Base-by-base conservation (phyloP, 129 eudicot species). In the Escallonia herrerae region DNA sequence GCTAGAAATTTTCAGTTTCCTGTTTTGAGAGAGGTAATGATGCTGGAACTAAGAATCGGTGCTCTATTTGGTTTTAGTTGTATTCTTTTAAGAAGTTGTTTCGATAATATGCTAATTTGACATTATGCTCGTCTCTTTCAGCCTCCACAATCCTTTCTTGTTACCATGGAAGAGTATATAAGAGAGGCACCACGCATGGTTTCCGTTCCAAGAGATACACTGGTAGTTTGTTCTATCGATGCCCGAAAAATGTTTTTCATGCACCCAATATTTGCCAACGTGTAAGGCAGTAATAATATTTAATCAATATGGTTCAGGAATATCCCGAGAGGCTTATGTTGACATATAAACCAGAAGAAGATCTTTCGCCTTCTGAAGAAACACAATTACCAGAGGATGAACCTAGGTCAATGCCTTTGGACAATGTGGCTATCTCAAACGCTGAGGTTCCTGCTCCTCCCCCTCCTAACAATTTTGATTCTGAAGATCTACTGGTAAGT, bases 71-170 rank as follows among this genome's bases (percentile, higher is more conserved):
- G 15, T 70, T 58, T 33, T 60, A 45, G 40, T 65, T 51, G 13
- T 9, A 15, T 73, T 41, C 42, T 50, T n/a, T 39, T 0, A 22
- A 40, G 15, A 60, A 46, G 15, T 5, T 22, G 4, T 67, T 66
- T 51, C 14, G 44, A 4, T 53, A 33, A 53, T n/a, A n/a, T 53
- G 22, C 58, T 33, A 53, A 7, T 22, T 5, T 56, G 74, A 37
- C 46, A 63, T 7, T 8, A 52, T 50, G 7, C 15, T 49, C 38
- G 63, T 60, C 43, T 68, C 77, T 83, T 63, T 10, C 86, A 94
- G 99, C 99, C 99, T 76, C 99, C 99, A 40, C 97, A 94, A 59
- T 86, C 99, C n/a, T 94, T 94, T 80, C 87, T 94, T 47, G 87
- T 79, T 9, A 94, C 99, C 50, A 94, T 94, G 99, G 99, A 94